These are phyloP conservation scores for Fusarium nanum DNA, from an alignment of 2,329 filamentous ascomycete genomes.

Conservation along the genomic window DNA sequence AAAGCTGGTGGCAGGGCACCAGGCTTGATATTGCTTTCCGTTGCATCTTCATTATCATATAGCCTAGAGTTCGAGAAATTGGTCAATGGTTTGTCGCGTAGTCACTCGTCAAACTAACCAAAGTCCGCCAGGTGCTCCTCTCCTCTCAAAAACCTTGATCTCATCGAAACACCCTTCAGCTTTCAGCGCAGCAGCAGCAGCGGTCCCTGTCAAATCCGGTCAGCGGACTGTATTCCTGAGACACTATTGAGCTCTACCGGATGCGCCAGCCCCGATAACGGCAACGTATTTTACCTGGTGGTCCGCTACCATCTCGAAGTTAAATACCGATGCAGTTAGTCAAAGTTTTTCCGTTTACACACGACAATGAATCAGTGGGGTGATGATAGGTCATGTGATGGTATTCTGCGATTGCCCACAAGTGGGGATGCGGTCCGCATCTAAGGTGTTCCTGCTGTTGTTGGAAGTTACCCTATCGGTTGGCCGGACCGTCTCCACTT, in stretches of 20 bases:
- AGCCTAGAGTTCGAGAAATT: neutral
- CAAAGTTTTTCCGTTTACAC: neutral
- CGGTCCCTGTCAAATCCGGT: neutral
- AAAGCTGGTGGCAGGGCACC: neutral
- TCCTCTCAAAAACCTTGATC: neutral
- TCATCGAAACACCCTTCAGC: neutral
- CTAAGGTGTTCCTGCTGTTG: no score
- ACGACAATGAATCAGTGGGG: neutral
- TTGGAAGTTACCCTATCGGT: no score
- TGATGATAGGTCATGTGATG: neutral
- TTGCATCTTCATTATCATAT: neutral
- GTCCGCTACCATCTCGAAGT: rapidly evolving
- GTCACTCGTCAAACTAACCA: no score
- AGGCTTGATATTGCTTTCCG: neutral
- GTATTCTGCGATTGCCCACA: no score
- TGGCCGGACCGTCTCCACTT: no score
- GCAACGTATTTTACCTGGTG: neutral
- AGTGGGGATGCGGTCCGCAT: no score
- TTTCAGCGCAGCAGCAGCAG: neutral
- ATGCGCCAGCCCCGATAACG: neutral
- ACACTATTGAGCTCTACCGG: neutral
- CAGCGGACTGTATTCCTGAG: no score
- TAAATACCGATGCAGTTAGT: no score
- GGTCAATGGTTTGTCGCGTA: no score
- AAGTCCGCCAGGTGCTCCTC: neutral